Evolutionary conservation across 495 filamentous ascomycete species (phyloP), one percentile per base, ranked within the genome.

Genomic region (Cetradonia linearis): DNA sequence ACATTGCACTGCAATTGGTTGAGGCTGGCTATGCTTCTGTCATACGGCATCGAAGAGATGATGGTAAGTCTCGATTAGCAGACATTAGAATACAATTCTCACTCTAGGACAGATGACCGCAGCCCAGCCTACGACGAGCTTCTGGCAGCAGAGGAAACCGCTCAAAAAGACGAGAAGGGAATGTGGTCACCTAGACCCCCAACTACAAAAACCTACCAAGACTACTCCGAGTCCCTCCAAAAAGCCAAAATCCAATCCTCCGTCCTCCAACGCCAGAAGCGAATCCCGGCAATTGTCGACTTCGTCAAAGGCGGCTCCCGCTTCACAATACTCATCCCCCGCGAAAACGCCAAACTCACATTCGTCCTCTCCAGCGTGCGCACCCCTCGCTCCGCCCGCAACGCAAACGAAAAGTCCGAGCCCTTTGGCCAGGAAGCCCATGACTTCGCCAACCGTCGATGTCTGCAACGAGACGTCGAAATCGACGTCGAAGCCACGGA

Each of bases 221-320:
- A 97, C 71, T 90, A 89, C 72, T 95, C 90, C 3, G 94, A 97
- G 74, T 90, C 76, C 46, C 75, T 91, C 0, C 91, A 96, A 70
- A 96, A 96, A 72, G 94, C 94, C 54, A 97, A 95, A 79, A 84
- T 93, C 46, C 89, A 93, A 68, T 77, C 95, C 27, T 87, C 89
- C 5, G 82, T 88, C 36, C 80, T 99, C 20, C 85, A 89, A 59
- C 83, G 92, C 20, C 91, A 95, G 72, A 89, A 88, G 73, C 89
- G 86, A 64, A 86, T 96, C n/a, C 90, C 94, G 4, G 94, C 87
- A 9, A 74, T 99, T 63, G 92, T 99, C 48, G 94, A 99, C 70
- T 99, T 90, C 69, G 93, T 96, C 76, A 95, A 96, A 74, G 89
- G 89, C 16, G 94, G 87, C 34, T 95, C 91, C 28, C 84, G 94